phyloP scores from a whole-genome alignment of 139 green algal species.

The Eudorina sp. region DNA sequence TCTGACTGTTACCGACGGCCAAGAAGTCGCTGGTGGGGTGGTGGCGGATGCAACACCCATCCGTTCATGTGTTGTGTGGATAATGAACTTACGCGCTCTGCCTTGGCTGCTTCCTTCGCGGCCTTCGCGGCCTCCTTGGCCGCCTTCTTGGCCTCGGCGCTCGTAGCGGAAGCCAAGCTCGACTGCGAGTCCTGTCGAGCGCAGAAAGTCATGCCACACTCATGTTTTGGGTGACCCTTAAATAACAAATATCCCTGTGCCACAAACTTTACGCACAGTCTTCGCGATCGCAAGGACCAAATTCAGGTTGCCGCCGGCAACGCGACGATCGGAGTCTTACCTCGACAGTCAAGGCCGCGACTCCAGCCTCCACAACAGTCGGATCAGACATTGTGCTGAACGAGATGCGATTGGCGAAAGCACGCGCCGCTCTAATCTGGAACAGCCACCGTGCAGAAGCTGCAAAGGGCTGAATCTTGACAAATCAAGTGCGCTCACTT shows the following conservation, averaged over 20 bases:
- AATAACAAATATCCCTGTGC: no score
- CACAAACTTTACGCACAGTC: no score
- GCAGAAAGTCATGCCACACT: neutral
- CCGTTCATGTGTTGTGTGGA: neutral
- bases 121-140: slow-evolving; percentile 55
- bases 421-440: neutral
- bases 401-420: neutral
- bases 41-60: neutral
- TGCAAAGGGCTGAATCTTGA: slow-evolving; percentile 2
- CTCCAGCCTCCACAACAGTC: no score
- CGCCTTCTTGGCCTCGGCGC: slow-evolving; percentile 40
- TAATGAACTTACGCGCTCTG: slow-evolving; percentile 43
- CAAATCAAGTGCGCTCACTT: no score
- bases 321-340: no score
- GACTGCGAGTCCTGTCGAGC: slow-evolving; percentile 35
- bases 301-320: no score
- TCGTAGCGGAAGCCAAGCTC: slow-evolving; percentile 12
- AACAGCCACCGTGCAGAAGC: neutral
- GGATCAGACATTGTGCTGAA: slow-evolving; percentile 27
- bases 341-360: slow-evolving; percentile 36
- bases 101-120: slow-evolving; percentile 53
- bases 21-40: no score
- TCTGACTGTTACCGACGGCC: no score
- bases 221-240: neutral
- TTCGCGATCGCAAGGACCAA: no score